Conservation (phyloP, 1,139 yeast genomes). For the Blastobotrys proliferans region DNA sequence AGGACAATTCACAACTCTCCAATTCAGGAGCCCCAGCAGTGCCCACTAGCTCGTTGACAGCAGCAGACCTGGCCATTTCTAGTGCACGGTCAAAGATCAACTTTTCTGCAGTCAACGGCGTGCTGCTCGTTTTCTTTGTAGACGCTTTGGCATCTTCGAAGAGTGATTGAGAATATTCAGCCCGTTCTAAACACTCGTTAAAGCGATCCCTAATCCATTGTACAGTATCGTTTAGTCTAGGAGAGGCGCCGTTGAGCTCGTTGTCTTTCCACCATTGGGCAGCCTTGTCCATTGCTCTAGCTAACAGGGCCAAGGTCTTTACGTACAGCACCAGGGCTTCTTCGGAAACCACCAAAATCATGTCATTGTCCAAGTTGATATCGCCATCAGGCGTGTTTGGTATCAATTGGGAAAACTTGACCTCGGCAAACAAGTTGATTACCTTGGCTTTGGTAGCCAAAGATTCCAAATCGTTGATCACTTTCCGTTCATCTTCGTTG, state of each 20-base stretch:
- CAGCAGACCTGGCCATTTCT: constrained; percentile 89
- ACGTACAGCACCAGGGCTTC: constrained; percentile 85
- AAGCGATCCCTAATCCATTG: constrained; percentile 91
- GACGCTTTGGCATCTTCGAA: constrained; percentile 22
- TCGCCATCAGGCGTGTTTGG: constrained; percentile 49
- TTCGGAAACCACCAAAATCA: constrained; percentile 61
- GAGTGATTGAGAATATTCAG: constrained; percentile 63
- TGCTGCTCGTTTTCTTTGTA: background rate
- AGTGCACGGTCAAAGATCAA: constrained; percentile 87
- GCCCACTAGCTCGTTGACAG: constrained; percentile 75
- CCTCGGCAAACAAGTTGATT: constrained; percentile 82
- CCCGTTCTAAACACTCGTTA: constrained; percentile 84
- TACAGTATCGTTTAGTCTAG: constrained; percentile 69
- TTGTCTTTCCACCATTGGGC: constrained; percentile 81
- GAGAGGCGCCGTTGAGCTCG: constrained; percentile 38
- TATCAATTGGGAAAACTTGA: constrained; percentile 76
- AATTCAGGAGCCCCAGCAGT: constrained; percentile 46
- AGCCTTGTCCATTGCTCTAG: constrained; percentile 81
- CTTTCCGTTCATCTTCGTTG: constrained; percentile 34
- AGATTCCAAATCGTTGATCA: constrained; percentile 57
- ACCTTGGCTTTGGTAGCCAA: constrained; percentile 90
- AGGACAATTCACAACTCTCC: constrained; percentile 78
- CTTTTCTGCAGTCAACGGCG: constrained; percentile 63
- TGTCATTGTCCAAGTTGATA: constrained; percentile 54
- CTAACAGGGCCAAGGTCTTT: constrained; percentile 74